A percentile compares a stretch with the other conserved stretches of the same genome.
Evolutionary conservation across 441 rosid genomes (phyloP).

Genomic region (Arabidopsis hybrid): DNA sequence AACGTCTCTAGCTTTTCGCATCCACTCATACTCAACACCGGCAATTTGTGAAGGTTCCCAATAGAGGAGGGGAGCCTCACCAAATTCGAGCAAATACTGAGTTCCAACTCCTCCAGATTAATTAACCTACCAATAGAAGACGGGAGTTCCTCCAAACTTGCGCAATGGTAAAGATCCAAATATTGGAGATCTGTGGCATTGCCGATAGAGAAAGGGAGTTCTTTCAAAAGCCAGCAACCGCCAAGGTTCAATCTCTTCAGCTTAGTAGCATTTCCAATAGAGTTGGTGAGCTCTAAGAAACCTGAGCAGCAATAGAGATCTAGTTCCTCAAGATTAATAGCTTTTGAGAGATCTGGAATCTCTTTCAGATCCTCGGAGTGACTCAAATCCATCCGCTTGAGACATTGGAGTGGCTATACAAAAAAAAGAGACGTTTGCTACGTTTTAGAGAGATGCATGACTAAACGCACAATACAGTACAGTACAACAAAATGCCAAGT

Average conservation of each 20-base stretch:
- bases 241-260: slow-evolving; percentile 14
- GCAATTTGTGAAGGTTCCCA: not conserved
- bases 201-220: not conserved
- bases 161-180: not conserved
- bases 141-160: slow-evolving; percentile 6
- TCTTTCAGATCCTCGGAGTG: not conserved
- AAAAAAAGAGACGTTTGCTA: not conserved
- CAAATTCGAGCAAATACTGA: slow-evolving; percentile 23
- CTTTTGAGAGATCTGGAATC: slow-evolving; percentile 35
- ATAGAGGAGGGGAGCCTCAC: not conserved
- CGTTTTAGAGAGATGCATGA: not conserved
- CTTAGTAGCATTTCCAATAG: slow-evolving; percentile 18
- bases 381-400: slow-evolving; percentile 23
- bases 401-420: slow-evolving; percentile 24
- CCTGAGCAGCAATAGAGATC: not conserved
- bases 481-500: not conserved
- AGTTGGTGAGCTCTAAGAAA: slow-evolving; percentile 13
- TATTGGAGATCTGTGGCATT: not conserved
- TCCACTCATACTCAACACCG: not conserved
- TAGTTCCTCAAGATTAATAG: not conserved
- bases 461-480: not conserved
- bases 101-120: slow-evolving; percentile 36
- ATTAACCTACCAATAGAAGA: slow-evolving; percentile 4
- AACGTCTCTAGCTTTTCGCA: no score
- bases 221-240: slow-evolving; percentile 22